Percentiles rank a stretch among this genome's conserved stretches.
Evolutionary conservation across 192 early-diverging fungal genomes (phyloP).

Genomic region (Linnemannia zychae): DNA sequence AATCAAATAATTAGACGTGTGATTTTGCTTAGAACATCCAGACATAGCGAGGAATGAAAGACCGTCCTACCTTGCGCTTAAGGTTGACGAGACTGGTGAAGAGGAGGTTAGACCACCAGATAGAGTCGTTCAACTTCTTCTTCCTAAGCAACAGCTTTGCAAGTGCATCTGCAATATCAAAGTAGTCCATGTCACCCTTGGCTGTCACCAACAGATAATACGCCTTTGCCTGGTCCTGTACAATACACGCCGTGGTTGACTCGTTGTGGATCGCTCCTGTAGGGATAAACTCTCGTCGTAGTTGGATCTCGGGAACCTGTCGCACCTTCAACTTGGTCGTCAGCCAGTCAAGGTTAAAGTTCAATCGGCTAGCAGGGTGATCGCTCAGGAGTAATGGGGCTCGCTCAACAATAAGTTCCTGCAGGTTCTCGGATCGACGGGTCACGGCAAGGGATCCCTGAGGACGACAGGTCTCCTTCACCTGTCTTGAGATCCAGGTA

Average conservation of each 20-base stretch:
- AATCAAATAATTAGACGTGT: not conserved
- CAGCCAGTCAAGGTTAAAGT: slow-evolving; percentile 66
- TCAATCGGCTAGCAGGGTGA: slow-evolving; percentile 62
- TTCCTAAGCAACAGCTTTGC: slow-evolving; percentile 76
- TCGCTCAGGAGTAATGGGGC: slow-evolving; percentile 85
- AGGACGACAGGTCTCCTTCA: slow-evolving; percentile 65
- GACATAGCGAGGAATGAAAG: not conserved
- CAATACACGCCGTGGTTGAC: slow-evolving; percentile 72
- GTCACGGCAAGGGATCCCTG: slow-evolving; percentile 64
- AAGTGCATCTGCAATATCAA: slow-evolving; percentile 83
- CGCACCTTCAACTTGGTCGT: slow-evolving; percentile 73
- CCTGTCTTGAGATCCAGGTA: slow-evolving; percentile 73
- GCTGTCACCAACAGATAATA: slow-evolving; percentile 57
- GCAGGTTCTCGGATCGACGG: slow-evolving; percentile 61
- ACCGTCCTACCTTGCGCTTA: slow-evolving; percentile 66
- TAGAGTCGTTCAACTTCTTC: slow-evolving; percentile 80
- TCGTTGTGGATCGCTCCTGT: slow-evolving; percentile 60
- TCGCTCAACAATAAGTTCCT: slow-evolving; percentile 77
- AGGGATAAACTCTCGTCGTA: slow-evolving; percentile 65
- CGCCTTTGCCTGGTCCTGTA: slow-evolving; percentile 53
- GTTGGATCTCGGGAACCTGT: slow-evolving; percentile 76
- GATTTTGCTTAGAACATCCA: not conserved
- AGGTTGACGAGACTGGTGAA: slow-evolving; percentile 76
- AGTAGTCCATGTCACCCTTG: slow-evolving; percentile 76
- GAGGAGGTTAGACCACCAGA: slow-evolving; percentile 82